Conservation (phyloP, 306 rosid species). For the Cucurbita moschata region DNA sequence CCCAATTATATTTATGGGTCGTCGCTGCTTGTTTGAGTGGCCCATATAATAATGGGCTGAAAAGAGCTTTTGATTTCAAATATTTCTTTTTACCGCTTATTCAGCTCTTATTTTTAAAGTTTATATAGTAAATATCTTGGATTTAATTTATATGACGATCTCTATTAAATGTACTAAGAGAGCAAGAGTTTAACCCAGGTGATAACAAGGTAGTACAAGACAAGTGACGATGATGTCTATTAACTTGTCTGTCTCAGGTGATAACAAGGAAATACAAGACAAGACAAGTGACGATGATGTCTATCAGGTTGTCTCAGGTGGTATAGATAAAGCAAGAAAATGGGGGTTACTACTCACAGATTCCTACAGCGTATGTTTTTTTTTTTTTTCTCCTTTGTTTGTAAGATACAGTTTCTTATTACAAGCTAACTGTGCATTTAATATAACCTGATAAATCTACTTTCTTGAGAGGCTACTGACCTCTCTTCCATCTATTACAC, state of each 20-base stretch:
- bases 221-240: too few relatives aligned
- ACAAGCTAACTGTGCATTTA: slow-evolving; percentile 16
- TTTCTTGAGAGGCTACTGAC: slow-evolving; percentile 7
- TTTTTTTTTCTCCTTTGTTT: not conserved
- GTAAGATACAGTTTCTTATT: slow-evolving; percentile 12
- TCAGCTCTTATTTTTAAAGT: too few relatives aligned
- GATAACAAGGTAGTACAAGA: too few relatives aligned
- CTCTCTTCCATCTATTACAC: not conserved
- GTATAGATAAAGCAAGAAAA: not conserved
- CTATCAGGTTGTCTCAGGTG: too few relatives aligned
- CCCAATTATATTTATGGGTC: not conserved
- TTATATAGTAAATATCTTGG: too few relatives aligned
- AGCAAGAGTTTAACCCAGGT: too few relatives aligned
- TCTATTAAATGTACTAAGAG: too few relatives aligned
- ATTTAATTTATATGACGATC: too few relatives aligned
- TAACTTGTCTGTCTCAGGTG: too few relatives aligned
- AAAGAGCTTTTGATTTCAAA: not conserved
- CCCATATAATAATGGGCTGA: not conserved
- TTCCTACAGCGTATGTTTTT: not conserved
- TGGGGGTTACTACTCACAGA: not conserved
- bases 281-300: too few relatives aligned
- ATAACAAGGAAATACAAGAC: too few relatives aligned
- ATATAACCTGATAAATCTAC: slow-evolving; percentile 14
- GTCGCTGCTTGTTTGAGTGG: not conserved
- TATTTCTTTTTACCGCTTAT: too few relatives aligned